A percentile compares a stretch with the other conserved stretches of the same genome.
These are phyloP conservation scores for Exophiala spinifera DNA, from an alignment of 2,329 filamentous ascomycete species.

Conservation along the genomic window DNA sequence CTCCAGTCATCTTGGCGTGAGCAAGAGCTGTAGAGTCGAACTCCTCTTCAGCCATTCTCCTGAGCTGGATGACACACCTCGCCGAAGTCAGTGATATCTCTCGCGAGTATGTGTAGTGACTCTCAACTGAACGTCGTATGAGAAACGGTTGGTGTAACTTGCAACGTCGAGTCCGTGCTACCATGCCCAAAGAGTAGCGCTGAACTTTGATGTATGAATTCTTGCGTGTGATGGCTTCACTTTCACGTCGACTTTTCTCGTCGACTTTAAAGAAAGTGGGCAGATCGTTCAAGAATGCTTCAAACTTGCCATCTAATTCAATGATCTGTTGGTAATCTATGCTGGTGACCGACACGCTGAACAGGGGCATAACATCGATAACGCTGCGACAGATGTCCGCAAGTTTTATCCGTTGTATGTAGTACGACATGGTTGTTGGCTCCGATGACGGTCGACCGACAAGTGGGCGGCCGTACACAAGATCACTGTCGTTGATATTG, in stretches of 20 bases:
- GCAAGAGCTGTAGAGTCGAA: conserved; percentile 20
- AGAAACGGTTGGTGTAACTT: conserved; percentile 42
- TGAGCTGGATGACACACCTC: conserved; percentile 38
- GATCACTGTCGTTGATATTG: conserved; percentile 43
- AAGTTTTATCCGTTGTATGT: conserved; percentile 42
- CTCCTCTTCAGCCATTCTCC: conserved; percentile 36
- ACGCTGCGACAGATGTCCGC: conserved; percentile 41
- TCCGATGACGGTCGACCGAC: conserved; percentile 33
- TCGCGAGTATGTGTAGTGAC: conserved; percentile 39
- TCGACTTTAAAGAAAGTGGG: conserved; percentile 41
- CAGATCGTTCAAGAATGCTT: conserved; percentile 32
- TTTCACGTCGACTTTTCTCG: conserved; percentile 29
- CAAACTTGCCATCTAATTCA: conserved; percentile 37
- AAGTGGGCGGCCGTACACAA: conserved; percentile 26
- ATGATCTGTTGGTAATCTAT: conserved; percentile 40
- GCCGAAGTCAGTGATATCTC: conserved; percentile 39
- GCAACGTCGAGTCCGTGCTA: conserved; percentile 37
- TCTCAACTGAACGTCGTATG: conserved; percentile 37
- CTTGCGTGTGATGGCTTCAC: conserved; percentile 31
- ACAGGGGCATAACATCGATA: conserved; percentile 36
- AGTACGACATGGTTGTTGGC: conserved; percentile 47
- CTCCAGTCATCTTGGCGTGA: conserved; percentile 29
- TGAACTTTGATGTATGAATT: conserved; percentile 37
- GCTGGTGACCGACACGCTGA: conserved; percentile 30
- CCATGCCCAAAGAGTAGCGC: conserved; percentile 36